Evolutionary conservation across 2,329 filamentous ascomycete species (phyloP).

Genomic region (Trichocomaceae sp.): DNA sequence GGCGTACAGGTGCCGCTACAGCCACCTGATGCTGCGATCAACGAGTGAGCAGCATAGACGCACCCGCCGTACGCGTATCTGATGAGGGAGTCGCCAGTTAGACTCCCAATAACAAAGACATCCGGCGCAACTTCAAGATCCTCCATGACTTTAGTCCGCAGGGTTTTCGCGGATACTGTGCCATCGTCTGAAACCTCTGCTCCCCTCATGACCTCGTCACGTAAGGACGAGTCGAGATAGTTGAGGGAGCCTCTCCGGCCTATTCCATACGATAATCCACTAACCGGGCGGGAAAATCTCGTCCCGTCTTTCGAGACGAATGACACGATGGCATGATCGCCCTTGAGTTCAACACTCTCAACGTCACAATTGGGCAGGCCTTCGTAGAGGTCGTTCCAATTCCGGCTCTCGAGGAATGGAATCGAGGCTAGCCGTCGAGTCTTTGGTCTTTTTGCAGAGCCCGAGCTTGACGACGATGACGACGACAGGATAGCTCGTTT

Average conservation of each 20-base stretch:
- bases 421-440: conserved; percentile 35
- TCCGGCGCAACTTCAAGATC: conserved; percentile 48
- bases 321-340: conserved; percentile 33
- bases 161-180: conserved; percentile 32
- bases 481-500: conserved; percentile 42
- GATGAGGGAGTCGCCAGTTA: conserved; percentile 56
- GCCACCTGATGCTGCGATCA: conserved; percentile 30
- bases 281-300: conserved; percentile 40
- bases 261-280: conserved; percentile 49
- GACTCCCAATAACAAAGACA: conserved; percentile 53
- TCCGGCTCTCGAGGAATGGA: conserved; percentile 42
- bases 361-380: conserved; percentile 51
- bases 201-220: conserved; percentile 40
- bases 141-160: conserved; percentile 47
- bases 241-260: conserved; percentile 50
- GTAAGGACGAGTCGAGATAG: conserved; percentile 45
- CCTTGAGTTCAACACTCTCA: conserved; percentile 28
- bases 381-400: conserved; percentile 49
- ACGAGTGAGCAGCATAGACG: conserved; percentile 49
- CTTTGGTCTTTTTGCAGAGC: conserved; percentile 17
- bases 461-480: conserved; percentile 16
- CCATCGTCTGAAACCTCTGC: not conserved
- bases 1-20: conserved; percentile 19
- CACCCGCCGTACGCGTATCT: conserved; percentile 55
- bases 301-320: conserved; percentile 41